Percentiles rank a stretch among this genome's conserved stretches.
phyloP scores from a whole-genome alignment of 352 stramenopile genomes.

The Halophytophthora batemanensis region DNA sequence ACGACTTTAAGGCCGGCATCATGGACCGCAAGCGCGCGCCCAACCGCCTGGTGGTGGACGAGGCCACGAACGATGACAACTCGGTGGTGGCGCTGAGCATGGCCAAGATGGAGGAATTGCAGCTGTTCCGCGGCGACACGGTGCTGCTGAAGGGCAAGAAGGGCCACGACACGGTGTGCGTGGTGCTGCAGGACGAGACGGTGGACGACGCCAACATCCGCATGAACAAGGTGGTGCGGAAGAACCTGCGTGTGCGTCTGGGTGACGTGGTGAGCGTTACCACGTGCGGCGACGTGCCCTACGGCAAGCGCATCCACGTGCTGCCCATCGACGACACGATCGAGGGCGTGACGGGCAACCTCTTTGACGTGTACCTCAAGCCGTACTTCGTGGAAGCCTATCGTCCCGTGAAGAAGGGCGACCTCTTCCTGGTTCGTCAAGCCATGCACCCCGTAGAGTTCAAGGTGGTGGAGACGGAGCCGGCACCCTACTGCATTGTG shows the following conservation, averaged over 20 bases:
- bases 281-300: conserved; percentile 96
- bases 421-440: conserved; percentile 97
- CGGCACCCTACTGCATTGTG: conserved; percentile 97
- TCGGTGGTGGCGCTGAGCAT: conserved; percentile 91
- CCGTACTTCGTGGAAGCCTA: conserved; percentile 99
- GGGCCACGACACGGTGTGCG: conserved; percentile 97
- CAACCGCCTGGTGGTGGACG: conserved; percentile 98
- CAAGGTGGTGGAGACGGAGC: conserved; percentile 99
- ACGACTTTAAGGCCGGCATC: conserved; percentile 84
- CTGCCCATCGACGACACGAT: conserved; percentile 99
- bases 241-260: conserved; percentile 97
- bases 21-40: conserved; percentile 94
- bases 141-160: conserved; percentile 99
- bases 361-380: conserved; percentile 99
- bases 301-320: conserved; percentile 98
- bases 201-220: conserved; percentile 96
- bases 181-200: conserved; percentile 97
- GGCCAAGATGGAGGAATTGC: conserved; percentile 98
- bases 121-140: conserved; percentile 98
- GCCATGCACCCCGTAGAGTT: conserved; percentile 99
- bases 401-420: conserved; percentile 98
- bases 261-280: conserved; percentile 98
- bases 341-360: conserved; percentile 98
- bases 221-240: conserved; percentile 99
- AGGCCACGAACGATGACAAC: conserved; percentile 98